A percentile compares a stretch with the other conserved stretches of the same genome.
These are phyloP conservation scores for Calonectria fujianensis DNA, from an alignment of 2,329 filamentous ascomycete species.

Conservation along the genomic window DNA sequence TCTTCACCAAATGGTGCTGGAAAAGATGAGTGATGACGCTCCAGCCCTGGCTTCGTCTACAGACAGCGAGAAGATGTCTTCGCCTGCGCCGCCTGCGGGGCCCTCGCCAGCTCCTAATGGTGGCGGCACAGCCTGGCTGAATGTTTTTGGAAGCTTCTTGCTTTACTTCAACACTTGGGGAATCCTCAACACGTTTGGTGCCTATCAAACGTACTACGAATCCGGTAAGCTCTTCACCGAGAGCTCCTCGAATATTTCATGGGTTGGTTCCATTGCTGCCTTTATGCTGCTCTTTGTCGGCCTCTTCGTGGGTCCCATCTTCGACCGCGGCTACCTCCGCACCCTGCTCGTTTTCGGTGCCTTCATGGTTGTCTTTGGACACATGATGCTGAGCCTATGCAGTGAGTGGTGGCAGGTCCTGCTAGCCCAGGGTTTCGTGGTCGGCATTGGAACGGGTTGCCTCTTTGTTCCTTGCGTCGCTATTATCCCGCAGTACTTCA, in stretches of 20 bases:
- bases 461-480: constrained; percentile 62
- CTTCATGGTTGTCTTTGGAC: constrained; percentile 66
- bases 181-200: constrained; percentile 6
- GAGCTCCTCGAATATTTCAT: constrained; percentile 58
- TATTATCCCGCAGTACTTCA: constrained; percentile 60
- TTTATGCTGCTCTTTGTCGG: constrained; percentile 64
- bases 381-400: constrained; percentile 65
- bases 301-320: constrained; percentile 64
- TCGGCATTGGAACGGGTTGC: constrained; percentile 66
- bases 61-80: neutral
- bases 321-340: constrained; percentile 68
- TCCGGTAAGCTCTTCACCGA: constrained; percentile 10
- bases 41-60: neutral
- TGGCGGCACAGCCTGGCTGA: neutral
- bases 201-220: constrained; percentile 18
- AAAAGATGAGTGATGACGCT: neutral
- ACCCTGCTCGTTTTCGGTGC: constrained; percentile 63
- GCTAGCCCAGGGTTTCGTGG: constrained; percentile 65
- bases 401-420: constrained; percentile 66
- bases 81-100: neutral
- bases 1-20: no score
- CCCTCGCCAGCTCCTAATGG: neutral
- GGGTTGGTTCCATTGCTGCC: constrained; percentile 68
- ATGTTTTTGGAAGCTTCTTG: constrained; percentile 5
- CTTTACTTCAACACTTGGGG: constrained; percentile 23